Percentiles rank a stretch among this genome's conserved stretches.
Evolutionary conservation across 129 eudicot genomes (phyloP).

Genomic region (Escallonia herrerae): DNA sequence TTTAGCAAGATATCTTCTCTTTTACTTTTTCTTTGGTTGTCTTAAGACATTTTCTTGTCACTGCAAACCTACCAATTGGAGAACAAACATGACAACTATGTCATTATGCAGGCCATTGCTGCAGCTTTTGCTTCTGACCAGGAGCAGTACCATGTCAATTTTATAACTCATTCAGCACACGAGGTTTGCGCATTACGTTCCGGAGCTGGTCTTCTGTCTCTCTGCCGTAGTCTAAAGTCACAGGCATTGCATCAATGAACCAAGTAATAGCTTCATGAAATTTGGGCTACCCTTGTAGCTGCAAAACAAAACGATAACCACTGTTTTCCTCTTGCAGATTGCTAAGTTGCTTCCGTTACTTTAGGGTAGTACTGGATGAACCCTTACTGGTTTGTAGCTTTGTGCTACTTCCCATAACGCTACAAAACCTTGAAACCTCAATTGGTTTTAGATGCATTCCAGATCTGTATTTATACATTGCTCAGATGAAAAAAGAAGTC

Average conservation of each 20-base stretch:
- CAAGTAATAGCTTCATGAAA: not conserved
- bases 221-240: not conserved
- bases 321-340: too few relatives aligned
- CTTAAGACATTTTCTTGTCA: not conserved
- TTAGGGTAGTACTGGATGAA: too few relatives aligned
- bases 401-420: too few relatives aligned
- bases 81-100: not conserved
- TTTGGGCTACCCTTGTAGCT: not conserved
- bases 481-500: not conserved
- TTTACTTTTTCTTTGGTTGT: not conserved
- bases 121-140: conserved; percentile 79
- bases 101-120: conserved; percentile 59
- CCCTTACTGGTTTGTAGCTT: too few relatives aligned
- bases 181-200: conserved; percentile 41
- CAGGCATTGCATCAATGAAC: too few relatives aligned
- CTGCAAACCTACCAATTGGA: not conserved
- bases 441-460: not conserved
- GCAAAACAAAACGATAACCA: not conserved
- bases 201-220: not conserved
- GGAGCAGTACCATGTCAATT: conserved; percentile 52
- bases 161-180: conserved; percentile 86
- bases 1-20: too few relatives aligned
- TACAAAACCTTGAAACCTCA: too few relatives aligned
- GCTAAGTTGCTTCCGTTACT: too few relatives aligned
- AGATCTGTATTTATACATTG: not conserved